Percentiles rank a stretch among this genome's conserved stretches.
phyloP scores from a whole-genome alignment of 345 rosid species.

The Citrus trifoliata region DNA sequence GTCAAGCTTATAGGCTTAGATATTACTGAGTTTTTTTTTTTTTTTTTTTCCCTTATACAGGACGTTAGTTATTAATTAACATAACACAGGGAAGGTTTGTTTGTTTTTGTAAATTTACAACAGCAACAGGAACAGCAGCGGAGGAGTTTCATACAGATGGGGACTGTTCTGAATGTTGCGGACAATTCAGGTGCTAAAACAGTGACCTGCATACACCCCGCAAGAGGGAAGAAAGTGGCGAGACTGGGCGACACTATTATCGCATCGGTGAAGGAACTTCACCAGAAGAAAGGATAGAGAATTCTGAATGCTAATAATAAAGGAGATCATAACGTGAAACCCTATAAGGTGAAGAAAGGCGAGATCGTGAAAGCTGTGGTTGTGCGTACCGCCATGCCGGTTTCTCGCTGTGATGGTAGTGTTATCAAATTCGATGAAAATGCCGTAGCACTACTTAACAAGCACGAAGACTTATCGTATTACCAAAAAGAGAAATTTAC shows the following conservation, averaged over 20 bases:
- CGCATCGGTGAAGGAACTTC: slow-evolving; percentile 87
- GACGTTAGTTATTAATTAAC: too few relatives aligned
- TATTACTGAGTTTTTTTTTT: too few relatives aligned
- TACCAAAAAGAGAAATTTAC: too few relatives aligned
- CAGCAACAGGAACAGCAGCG: slow-evolving; percentile 23
- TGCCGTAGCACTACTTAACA: slow-evolving; percentile 80
- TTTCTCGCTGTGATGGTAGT: slow-evolving; percentile 83
- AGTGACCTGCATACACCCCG: slow-evolving; percentile 82
- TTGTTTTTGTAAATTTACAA: slow-evolving; percentile 15
- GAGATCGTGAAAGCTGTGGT: slow-evolving; percentile 77
- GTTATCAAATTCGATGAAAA: slow-evolving; percentile 89
- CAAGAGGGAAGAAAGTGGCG: slow-evolving; percentile 75
- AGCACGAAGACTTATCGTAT: slow-evolving; percentile 4
- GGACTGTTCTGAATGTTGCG: slow-evolving; percentile 77
- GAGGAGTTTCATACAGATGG: slow-evolving; percentile 90
- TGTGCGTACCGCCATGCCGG: slow-evolving; percentile 84
- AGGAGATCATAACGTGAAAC: too few relatives aligned
- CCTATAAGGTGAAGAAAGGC: slow-evolving; percentile 93
- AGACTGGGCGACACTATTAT: slow-evolving; percentile 74
- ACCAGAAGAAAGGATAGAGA: slow-evolving; percentile 35
- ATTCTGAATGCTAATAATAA: too few relatives aligned
- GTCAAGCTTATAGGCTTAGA: too few relatives aligned
- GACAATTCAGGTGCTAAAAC: slow-evolving; percentile 92
- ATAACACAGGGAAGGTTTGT: too few relatives aligned
- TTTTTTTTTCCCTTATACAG: too few relatives aligned